phyloP scores from a whole-genome alignment of 108 stramenopile genomes.

The Pelagomonas calceolata region DNA sequence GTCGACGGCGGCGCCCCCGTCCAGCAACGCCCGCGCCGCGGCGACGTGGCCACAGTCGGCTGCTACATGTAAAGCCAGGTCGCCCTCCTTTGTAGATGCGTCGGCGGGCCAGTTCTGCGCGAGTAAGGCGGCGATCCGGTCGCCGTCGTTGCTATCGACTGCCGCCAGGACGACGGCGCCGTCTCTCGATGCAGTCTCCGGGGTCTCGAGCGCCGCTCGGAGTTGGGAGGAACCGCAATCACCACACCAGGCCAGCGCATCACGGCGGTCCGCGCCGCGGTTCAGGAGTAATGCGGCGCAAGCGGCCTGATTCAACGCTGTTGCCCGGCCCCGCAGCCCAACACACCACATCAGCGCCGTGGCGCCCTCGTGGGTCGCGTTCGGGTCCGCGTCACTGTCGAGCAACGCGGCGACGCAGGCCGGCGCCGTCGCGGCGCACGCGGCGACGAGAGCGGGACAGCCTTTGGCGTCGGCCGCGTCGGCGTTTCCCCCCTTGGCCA shows the following conservation, averaged over 20 bases:
- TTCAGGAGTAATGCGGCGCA: not conserved
- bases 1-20: slow-evolving; percentile 1
- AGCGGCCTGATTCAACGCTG: not conserved
- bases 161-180: too few relatives aligned
- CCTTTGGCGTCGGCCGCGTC: not conserved
- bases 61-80: slow-evolving; percentile 6
- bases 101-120: not conserved
- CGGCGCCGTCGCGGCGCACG: not conserved
- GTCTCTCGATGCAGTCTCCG: too few relatives aligned
- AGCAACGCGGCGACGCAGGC: not conserved
- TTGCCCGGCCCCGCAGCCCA: not conserved
- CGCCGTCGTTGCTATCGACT: too few relatives aligned
- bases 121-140: too few relatives aligned
- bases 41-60: not conserved
- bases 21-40: not conserved
- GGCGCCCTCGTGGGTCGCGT: not conserved
- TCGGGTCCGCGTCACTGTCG: not conserved
- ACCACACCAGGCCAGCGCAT: not conserved
- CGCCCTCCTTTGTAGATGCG: too few relatives aligned
- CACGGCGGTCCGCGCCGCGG: not conserved
- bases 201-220: not conserved
- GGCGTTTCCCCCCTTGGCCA: not conserved
- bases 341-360: not conserved
- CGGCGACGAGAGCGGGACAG: not conserved
- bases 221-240: not conserved